Evolutionary conservation across 2,329 filamentous ascomycete genomes (phyloP).

Genomic region (Onygenales sp.): DNA sequence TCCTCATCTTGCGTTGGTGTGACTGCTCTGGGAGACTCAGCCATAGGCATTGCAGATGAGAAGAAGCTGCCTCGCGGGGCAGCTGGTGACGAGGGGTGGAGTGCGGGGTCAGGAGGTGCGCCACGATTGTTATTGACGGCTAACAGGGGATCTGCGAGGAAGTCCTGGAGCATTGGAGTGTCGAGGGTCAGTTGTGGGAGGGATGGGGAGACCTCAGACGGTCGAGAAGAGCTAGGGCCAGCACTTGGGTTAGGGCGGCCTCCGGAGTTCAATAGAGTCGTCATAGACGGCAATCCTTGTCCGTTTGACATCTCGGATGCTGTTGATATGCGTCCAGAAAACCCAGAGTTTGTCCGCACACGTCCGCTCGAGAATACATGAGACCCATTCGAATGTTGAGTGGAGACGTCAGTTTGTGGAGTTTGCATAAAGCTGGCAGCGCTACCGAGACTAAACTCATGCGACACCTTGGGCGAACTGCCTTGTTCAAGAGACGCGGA

Average conservation of each 20-base stretch:
- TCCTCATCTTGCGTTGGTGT: constrained; percentile 1
- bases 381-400: constrained; percentile 16
- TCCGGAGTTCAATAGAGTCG: constrained; percentile 37
- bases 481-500: constrained; percentile 56
- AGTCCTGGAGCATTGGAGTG: constrained; percentile 33
- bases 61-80: constrained; percentile 63
- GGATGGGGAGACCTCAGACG: constrained; percentile 22
- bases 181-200: constrained; percentile 37
- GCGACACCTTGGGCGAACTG: constrained; percentile 50
- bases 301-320: constrained; percentile 45
- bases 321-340: constrained; percentile 43
- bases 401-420: constrained; percentile 35
- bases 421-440: constrained; percentile 50
- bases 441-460: constrained; percentile 58
- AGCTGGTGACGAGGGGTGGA: constrained; percentile 26
- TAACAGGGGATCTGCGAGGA: constrained; percentile 24
- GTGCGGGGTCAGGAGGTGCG: constrained; percentile 18
- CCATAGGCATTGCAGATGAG: constrained; percentile 75
- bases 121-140: constrained; percentile 10
- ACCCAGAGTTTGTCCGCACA: constrained; percentile 47
- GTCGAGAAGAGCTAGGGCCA: constrained; percentile 30
- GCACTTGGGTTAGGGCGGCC: constrained; percentile 19
- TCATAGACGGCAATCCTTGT: constrained; percentile 40
- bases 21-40: constrained; percentile 44
- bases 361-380: constrained; percentile 26